phyloP scores from a whole-genome alignment of 2,329 filamentous ascomycete genomes.

The Diplodia mutila region DNA sequence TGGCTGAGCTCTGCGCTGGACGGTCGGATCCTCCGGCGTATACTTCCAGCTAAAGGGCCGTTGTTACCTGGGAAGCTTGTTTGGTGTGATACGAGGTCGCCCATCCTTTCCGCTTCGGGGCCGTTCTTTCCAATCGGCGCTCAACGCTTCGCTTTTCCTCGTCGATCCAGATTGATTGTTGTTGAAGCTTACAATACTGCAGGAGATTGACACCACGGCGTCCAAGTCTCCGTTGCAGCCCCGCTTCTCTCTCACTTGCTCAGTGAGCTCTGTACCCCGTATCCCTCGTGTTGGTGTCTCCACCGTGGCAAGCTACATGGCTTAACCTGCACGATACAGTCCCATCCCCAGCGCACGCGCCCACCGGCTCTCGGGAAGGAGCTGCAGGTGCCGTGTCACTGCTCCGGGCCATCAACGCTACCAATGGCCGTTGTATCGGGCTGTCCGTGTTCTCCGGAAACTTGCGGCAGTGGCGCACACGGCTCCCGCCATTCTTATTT shows the following conservation, averaged over 20 bases:
- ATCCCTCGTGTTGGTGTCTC: slow-evolving; percentile 5
- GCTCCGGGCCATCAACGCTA: background rate
- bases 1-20: slow-evolving; percentile 1
- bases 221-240: no score
- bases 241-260: no score
- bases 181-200: no score
- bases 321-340: background rate
- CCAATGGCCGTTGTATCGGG: background rate
- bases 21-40: background rate
- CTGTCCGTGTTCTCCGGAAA: background rate
- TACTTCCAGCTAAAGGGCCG: background rate
- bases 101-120: background rate
- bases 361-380: background rate
- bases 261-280: background rate
- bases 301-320: background rate
- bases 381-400: background rate
- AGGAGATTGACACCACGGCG: background rate
- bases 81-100: background rate
- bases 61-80: background rate
- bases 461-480: slow-evolving; percentile 2
- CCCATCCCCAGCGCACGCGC: background rate
- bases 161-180: no score
- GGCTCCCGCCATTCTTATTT: background rate
- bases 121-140: background rate
- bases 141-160: background rate